phyloP scores from a whole-genome alignment of 2,329 filamentous ascomycete species.

The Trichophyton rubrum region DNA sequence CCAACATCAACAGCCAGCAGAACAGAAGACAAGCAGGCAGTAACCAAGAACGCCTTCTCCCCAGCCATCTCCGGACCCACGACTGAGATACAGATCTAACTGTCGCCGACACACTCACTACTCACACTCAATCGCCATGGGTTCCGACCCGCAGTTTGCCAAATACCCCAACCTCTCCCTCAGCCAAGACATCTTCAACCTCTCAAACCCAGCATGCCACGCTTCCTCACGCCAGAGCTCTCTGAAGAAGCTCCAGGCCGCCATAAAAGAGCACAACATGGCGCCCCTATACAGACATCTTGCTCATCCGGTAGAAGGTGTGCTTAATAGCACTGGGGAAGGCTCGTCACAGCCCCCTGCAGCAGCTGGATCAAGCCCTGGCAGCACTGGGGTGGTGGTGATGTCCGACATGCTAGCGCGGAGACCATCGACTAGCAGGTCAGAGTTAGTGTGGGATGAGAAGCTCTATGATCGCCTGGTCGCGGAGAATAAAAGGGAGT shows the following conservation, averaged over 20 bases:
- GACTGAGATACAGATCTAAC: background rate
- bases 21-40: constrained; percentile 2
- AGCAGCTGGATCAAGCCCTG: constrained; percentile 37
- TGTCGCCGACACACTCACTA: background rate
- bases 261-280: constrained; percentile 53
- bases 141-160: constrained; percentile 52
- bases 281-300: constrained; percentile 54
- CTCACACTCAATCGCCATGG: constrained; percentile 29
- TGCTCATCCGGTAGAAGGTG: constrained; percentile 56
- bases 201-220: constrained; percentile 49
- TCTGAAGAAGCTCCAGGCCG: constrained; percentile 50
- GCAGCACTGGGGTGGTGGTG: constrained; percentile 36
- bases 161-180: constrained; percentile 52
- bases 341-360: constrained; percentile 37
- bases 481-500: constrained; percentile 64
- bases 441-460: constrained; percentile 83
- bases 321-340: constrained; percentile 66
- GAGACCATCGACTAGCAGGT: constrained; percentile 50
- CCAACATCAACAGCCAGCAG: constrained; percentile 15
- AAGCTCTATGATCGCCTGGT: constrained; percentile 65
- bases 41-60: constrained; percentile 9
- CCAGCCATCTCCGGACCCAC: background rate
- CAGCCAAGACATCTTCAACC: constrained; percentile 55
- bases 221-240: constrained; percentile 43
- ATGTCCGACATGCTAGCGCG: constrained; percentile 63